A percentile compares a stretch with the other conserved stretches of the same genome.
Conservation (phyloP, 2,329 filamentous ascomycete species). For the Massarina eburnea region DNA sequence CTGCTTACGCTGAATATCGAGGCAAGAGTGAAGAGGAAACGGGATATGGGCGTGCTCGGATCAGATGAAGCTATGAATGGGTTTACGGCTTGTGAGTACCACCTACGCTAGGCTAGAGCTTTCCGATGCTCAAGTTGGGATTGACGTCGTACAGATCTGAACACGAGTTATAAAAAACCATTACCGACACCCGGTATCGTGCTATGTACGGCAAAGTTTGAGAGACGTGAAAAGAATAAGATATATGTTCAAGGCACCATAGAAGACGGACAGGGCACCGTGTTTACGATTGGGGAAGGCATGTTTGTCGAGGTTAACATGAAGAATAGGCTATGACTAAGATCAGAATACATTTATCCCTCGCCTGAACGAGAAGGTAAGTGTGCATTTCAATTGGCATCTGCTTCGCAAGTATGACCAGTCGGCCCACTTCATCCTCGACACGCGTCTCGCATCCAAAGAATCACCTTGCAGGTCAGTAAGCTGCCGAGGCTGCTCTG, state of each 20-base stretch:
- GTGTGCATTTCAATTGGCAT: background rate
- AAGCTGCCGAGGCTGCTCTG: no score
- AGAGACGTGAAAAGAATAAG: slow-evolving; percentile 58
- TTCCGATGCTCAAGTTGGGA: no score
- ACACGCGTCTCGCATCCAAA: no score
- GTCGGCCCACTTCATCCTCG: no score
- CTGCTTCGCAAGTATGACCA: no score
- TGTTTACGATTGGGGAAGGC: slow-evolving; percentile 56
- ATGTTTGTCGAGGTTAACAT: slow-evolving; percentile 48
- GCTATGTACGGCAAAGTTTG: slow-evolving; percentile 49
- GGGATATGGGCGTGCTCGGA: slow-evolving; percentile 4
- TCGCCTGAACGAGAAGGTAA: background rate
- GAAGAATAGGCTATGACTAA: background rate
- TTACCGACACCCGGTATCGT: slow-evolving; percentile 54
- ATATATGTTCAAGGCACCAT: slow-evolving; percentile 53
- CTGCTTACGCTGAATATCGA: slow-evolving; percentile 50
- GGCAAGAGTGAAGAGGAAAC: slow-evolving; percentile 11
- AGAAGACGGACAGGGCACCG: slow-evolving; percentile 51
- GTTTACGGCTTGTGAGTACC: slow-evolving; percentile 39
- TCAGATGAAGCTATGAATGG: slow-evolving; percentile 14
- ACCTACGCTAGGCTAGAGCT: no score
- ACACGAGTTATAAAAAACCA: slow-evolving; percentile 57
- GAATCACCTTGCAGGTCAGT: no score
- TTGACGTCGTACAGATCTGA: slow-evolving; percentile 48
- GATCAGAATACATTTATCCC: background rate